Conservation (phyloP, 306 rosid species). For the Hippophae gyantsensis region DNA sequence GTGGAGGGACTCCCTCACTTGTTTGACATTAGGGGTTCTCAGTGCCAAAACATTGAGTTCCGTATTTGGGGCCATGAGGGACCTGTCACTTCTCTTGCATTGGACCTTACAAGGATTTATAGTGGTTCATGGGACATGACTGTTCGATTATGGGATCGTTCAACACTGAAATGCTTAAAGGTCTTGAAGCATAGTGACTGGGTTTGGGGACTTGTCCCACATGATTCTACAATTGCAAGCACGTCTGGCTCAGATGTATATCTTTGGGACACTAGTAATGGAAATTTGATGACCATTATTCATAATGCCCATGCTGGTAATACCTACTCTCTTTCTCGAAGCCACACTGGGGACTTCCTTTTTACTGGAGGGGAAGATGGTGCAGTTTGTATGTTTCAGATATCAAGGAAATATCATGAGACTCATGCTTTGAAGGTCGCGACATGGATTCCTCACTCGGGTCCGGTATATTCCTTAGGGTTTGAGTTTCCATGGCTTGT, state of each 20-base stretch:
- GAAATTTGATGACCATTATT: conserved; percentile 40
- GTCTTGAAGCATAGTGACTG: conserved; percentile 86
- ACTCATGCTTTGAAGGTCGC: conserved; percentile 33
- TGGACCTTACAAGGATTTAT: conserved; percentile 76
- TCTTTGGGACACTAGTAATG: conserved; percentile 63
- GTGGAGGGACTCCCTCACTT: conserved; percentile 60
- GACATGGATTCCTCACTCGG: conserved; percentile 79
- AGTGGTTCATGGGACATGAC: conserved; percentile 98
- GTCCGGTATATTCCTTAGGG: conserved; percentile 72
- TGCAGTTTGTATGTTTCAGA: conserved; percentile 71
- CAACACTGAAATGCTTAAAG: conserved; percentile 41
- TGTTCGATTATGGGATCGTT: conserved; percentile 84
- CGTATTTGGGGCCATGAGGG: conserved; percentile 95
- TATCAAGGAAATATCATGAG: conserved; percentile 24
- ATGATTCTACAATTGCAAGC: conserved; percentile 56
- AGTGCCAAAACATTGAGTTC: conserved; percentile 41
- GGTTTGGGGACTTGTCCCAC: conserved; percentile 86
- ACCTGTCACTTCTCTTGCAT: conserved; percentile 77
- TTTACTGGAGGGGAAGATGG: conserved; percentile 96
- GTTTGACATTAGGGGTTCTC: conserved; percentile 62
- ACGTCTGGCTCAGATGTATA: conserved; percentile 81
- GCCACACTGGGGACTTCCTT: conserved; percentile 68
- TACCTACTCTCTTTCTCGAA: conserved; percentile 57
- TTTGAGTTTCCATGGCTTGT: conserved; percentile 98
- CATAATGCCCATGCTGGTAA: conserved; percentile 66